Evolutionary conservation across 352 stramenopile species (phyloP), one percentile per base, ranked within the genome.

Genomic region (Phytopythium oedochilum): DNA sequence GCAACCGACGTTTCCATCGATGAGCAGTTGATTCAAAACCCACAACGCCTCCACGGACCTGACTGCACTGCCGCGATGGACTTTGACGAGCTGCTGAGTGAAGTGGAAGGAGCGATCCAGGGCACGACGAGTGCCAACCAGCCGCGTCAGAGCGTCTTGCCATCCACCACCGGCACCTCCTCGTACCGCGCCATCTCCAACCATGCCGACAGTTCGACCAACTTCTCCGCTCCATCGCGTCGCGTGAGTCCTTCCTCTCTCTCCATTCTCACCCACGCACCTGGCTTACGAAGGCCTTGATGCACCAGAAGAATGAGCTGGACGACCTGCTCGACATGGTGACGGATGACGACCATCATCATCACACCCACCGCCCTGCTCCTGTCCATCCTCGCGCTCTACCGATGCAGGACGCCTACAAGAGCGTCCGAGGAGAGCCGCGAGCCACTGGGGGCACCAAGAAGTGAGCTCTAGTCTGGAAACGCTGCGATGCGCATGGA

Each of bases 301-400:
- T 29, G 15, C 17, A 10, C 23, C 38, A 57, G 18, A 64, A 88
- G 60, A 77, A 69, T 23, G 77, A 88, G 32, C 71, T 93, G n/a
- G 77, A 93, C 46, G 78, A 91, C 45, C 51, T 93, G 14, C 64
- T 93, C 17, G 70, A 86, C 46, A 80, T 91, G 73, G 66, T 89
- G 7, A 61, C 64, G 38, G 67, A 73, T 25, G 71, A 78, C 25
- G 69, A 79, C 18, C 32, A 17, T 0, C n/a, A 17, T 20, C 38
- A 71, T 66, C 23, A 64, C 65, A 35, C 38, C 59, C 28, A 57
- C 53, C 38, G 60, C 56, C 61, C 53, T 39, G 18, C 65, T 55
- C 15, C 46, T 8, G 46, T 53, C 15, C 46, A 53, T 10, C n/a
- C 46, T 12, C 46, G 29, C 46, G 35, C 46, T 2, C 25, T 29